Evolutionary conservation across 2,329 filamentous ascomycete species (phyloP), one percentile per base, ranked within the genome.

Genomic region (Clonostachys solani): DNA sequence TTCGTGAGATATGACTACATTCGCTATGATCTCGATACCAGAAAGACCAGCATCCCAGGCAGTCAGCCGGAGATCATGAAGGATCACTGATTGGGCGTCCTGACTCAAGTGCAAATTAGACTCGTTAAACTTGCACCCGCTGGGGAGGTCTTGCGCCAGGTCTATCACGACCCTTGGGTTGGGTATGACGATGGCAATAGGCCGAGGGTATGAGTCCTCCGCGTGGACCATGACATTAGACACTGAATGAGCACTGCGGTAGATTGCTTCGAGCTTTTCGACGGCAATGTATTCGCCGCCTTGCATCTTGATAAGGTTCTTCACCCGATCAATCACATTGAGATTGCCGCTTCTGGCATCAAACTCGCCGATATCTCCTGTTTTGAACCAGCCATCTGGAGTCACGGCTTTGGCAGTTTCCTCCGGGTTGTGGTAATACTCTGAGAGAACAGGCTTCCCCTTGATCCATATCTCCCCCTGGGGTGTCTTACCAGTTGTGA

Each of bases 171-270:
- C 73, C 58, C 81, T 81, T 60, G 87, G 83, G 52, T 82, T 83
- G 46, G 83, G 78, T 55, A 81, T 76, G 50, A 96, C 85, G 56
- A 96, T 80, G 35, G 91, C 92, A 49, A 96, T 78, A 6, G 92
- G 89, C 61, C 89, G 89, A 52, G 81, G 77, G 65, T 89, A 81
- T 55, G 86, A 80, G 54, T 80, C 68, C 49, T 89, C 87, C 40
- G 89, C 92, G 61, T 94, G 87, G 40, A 96, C 79, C 75, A 94
- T 94, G 63, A 96, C 84, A 70, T 95, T 95, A 50, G 81, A 80
- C 17, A 96, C 89, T 10, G 87, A 80, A n/a, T 82, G 78, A 9
- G 80, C 81, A 50, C 68, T 62, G 50, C 65, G 60, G 5, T 68
- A 58, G 5, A 68, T 48, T 1, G 60, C 65, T 40, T 68, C 65